Percentiles rank a stretch among this genome's conserved stretches.
phyloP scores from a whole-genome alignment of 2,329 filamentous ascomycete species.

The Plenodomus biglobosus region DNA sequence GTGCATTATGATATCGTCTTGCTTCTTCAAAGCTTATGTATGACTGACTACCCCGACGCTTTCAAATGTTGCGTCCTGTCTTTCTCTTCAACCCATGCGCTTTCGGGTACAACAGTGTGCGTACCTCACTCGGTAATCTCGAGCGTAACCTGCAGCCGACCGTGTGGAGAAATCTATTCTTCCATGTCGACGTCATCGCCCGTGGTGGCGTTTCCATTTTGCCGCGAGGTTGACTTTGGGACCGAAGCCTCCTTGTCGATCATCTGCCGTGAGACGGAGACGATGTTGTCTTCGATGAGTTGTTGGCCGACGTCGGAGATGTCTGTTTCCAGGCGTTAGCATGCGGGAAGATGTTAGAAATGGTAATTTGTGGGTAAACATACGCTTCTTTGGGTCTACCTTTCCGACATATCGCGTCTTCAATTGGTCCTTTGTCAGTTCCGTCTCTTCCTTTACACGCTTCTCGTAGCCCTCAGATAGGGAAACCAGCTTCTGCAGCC shows the following conservation, averaged over 20 bases:
- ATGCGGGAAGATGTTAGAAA: neutral
- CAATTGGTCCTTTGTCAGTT: slow-evolving; percentile 93
- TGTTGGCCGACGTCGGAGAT: slow-evolving; percentile 94
- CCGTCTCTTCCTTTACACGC: slow-evolving; percentile 97
- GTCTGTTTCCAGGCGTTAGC: slow-evolving; percentile 52
- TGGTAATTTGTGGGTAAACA: slow-evolving; percentile 24
- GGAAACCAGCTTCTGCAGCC: slow-evolving; percentile 80
- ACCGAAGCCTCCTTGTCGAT: slow-evolving; percentile 98
- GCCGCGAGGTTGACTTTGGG: slow-evolving; percentile 54
- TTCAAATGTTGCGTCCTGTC: neutral
- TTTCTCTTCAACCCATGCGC: neutral
- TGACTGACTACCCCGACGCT: no score
- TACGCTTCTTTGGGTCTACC: slow-evolving; percentile 96
- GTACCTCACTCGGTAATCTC: slow-evolving; percentile 3
- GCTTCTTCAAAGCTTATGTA: neutral
- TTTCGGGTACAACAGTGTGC: neutral
- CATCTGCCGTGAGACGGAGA: slow-evolving; percentile 97
- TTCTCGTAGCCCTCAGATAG: slow-evolving; percentile 97
- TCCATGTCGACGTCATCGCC: slow-evolving; percentile 42
- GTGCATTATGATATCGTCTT: neutral
- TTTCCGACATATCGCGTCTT: slow-evolving; percentile 99
- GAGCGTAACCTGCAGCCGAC: neutral
- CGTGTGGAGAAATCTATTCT: slow-evolving; percentile 20
- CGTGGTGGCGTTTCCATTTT: slow-evolving; percentile 24
- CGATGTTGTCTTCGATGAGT: slow-evolving; percentile 98